Evolutionary conservation across 139 green algal species (phyloP).

Genomic region (Deuterostichococcus epilithicus): DNA sequence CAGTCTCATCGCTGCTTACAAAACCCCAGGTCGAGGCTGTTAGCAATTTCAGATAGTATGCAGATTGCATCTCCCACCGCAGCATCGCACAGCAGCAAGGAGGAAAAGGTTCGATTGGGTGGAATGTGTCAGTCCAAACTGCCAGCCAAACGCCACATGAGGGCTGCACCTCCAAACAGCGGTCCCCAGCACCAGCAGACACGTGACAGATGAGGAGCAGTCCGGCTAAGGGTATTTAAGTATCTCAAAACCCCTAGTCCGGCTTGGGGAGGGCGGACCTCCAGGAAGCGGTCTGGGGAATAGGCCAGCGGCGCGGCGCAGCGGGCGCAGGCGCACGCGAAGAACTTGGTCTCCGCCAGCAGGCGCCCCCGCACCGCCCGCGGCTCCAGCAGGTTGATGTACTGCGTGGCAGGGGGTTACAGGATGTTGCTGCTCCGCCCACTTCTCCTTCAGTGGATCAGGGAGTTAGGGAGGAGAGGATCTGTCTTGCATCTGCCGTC

Average conservation of each 20-base stretch:
- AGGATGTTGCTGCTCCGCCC: too few species aligned
- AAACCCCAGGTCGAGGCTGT: neutral
- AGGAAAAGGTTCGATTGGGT: neutral
- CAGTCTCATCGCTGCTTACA: neutral
- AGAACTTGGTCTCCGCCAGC: slow-evolving; percentile 21
- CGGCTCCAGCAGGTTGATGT: slow-evolving; percentile 26
- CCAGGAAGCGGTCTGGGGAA: slow-evolving; percentile 14
- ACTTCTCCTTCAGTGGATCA: too few species aligned
- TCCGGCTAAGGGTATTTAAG: neutral
- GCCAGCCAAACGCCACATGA: neutral
- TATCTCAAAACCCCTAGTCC: too few species aligned
- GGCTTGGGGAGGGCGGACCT: slow-evolving; percentile 13
- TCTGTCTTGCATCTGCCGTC: too few species aligned
- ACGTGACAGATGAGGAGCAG: neutral
- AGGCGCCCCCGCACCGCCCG: neutral
- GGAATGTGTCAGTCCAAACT: neutral
- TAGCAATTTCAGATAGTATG: neutral
- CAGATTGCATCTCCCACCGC: neutral
- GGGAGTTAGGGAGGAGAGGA: too few species aligned
- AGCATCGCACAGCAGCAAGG: neutral
- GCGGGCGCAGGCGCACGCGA: slow-evolving; percentile 22
- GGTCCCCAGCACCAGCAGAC: neutral
- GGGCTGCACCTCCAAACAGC: neutral
- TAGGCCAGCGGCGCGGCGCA: slow-evolving; percentile 15
- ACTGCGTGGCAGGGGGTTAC: neutral